Evolutionary conservation across 1,139 yeast genomes (phyloP).

Genomic region (Blastobotrys elegans): DNA sequence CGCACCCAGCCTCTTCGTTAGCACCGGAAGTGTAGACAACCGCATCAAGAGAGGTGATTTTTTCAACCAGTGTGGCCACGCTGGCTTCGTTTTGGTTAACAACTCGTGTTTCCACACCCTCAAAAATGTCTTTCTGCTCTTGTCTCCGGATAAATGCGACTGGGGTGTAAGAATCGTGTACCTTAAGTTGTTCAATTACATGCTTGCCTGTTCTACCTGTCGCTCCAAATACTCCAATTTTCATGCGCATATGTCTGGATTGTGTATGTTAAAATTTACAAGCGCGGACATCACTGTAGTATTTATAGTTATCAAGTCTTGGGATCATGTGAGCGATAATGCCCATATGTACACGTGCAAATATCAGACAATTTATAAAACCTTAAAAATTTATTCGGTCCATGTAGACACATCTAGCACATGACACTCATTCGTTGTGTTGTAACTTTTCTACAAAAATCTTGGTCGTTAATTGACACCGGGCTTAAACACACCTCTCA

Average conservation of each 20-base stretch:
- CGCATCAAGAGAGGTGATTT: background rate
- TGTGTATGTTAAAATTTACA: too few species aligned
- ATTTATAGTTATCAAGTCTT: too few species aligned
- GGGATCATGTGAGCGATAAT: too few species aligned
- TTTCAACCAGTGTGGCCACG: background rate
- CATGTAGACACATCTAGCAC: too few species aligned
- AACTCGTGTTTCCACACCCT: background rate
- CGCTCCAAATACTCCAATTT: background rate
- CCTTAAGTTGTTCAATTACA: background rate
- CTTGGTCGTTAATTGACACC: too few species aligned
- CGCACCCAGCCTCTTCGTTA: background rate
- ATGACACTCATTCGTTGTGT: too few species aligned
- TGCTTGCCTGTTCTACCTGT: background rate
- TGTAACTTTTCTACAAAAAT: too few species aligned
- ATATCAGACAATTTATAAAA: too few species aligned
- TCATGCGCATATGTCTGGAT: background rate
- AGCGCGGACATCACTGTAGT: too few species aligned
- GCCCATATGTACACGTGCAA: too few species aligned
- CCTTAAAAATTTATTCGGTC: too few species aligned
- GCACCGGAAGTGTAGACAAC: background rate
- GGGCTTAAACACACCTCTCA: too few species aligned
- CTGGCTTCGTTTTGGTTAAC: background rate
- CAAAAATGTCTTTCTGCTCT: slow-evolving; percentile 18
- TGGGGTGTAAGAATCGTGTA: background rate
- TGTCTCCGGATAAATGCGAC: background rate